These are phyloP conservation scores for Cercospora sp. DNA, from an alignment of 2,329 filamentous ascomycete genomes.

Conservation along the genomic window DNA sequence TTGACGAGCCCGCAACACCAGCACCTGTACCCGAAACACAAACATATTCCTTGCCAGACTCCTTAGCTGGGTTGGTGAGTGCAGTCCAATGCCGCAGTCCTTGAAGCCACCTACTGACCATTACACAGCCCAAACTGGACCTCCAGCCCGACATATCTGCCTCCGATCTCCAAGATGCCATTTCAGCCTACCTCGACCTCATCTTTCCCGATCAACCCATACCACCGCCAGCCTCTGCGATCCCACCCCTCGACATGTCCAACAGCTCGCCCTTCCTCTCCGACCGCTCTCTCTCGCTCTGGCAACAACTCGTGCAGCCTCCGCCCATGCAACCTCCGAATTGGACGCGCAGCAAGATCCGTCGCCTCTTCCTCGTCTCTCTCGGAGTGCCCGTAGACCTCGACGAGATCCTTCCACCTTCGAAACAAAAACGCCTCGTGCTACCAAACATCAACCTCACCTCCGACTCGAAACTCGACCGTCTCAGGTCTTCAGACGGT, in stretches of 20 bases:
- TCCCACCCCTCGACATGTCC: slow-evolving; percentile 34
- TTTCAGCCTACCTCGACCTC: slow-evolving; percentile 65
- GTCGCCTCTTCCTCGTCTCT: slow-evolving; percentile 91
- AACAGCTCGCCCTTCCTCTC: slow-evolving; percentile 70
- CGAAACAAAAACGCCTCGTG: slow-evolving; percentile 96
- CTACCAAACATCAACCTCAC: slow-evolving; percentile 70
- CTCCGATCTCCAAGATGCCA: slow-evolving; percentile 60
- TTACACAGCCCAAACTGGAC: slow-evolving; percentile 34
- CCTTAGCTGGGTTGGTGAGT: slow-evolving; percentile 53
- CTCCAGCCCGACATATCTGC: slow-evolving; percentile 39
- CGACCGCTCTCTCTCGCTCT: slow-evolving; percentile 83
- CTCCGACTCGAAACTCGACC: slow-evolving; percentile 40
- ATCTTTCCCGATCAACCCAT: slow-evolving; percentile 60
- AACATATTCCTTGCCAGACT: slow-evolving; percentile 39
- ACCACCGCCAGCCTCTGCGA: slow-evolving; percentile 30
- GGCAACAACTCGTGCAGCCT: slow-evolving; percentile 93
- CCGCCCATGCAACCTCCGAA: slow-evolving; percentile 93
- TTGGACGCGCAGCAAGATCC: slow-evolving; percentile 94
- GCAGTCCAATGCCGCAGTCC: slow-evolving; percentile 23
- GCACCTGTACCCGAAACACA: slow-evolving; percentile 29
- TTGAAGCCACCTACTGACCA: slow-evolving; percentile 29
- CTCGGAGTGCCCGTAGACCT: slow-evolving; percentile 94
- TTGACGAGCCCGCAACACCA: slow-evolving; percentile 43
- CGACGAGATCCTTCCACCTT: slow-evolving; percentile 94
- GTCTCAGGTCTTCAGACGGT: slow-evolving; percentile 38